Evolutionary conservation across 768 basidiomycete species (phyloP), one percentile per base, ranked within the genome.

Genomic region (Gloeostereum incarnatum): DNA sequence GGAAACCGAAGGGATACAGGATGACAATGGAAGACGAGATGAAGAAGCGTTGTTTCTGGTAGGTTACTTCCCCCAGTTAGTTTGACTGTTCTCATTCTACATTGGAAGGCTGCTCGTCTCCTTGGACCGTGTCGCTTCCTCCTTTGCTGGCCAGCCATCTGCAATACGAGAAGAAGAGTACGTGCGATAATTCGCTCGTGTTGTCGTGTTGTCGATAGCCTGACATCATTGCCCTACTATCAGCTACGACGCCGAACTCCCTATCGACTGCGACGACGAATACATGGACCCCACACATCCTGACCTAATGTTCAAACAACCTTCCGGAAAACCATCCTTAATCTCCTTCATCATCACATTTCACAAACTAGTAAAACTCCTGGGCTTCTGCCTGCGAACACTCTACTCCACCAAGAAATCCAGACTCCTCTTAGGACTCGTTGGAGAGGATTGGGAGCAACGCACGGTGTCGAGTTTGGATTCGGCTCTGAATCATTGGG

Each of bases 191-290:
- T 27, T 24, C 13, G 6, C 14, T 24, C 9, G 8, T 18, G 7
- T 8, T 10, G 16, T n/a, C 14, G 17, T 8, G 8, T 18, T n/a
- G n/a, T n/a, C n/a, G n/a, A n/a, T n/a, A n/a, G 7, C 4, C 19
- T 8, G 11, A n/a, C n/a, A n/a, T n/a, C n/a, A n/a, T 24, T 18
- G 18, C 24, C 14, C 25, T 23, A 32, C 18, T 10, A 13, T 35
- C 29, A 76, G 76, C 45, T 72, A 75, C 37, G 75, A 78, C 40
- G 57, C 69, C 6, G 73, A 73, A 23, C 61, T 63, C 9, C 73
- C 76, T 5, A 48, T 65, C 2, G 71, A 73, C 5, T 69, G 73
- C 6, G 76, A 78, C 38, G 75, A 78, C 47, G 74, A 76, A 30
- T 76, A 5, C 13, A 25, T 38, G 13, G 59, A 62, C 6, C 59